phyloP scores from a whole-genome alignment of 78 protist genomes.

The Thecamonas trahens region DNA sequence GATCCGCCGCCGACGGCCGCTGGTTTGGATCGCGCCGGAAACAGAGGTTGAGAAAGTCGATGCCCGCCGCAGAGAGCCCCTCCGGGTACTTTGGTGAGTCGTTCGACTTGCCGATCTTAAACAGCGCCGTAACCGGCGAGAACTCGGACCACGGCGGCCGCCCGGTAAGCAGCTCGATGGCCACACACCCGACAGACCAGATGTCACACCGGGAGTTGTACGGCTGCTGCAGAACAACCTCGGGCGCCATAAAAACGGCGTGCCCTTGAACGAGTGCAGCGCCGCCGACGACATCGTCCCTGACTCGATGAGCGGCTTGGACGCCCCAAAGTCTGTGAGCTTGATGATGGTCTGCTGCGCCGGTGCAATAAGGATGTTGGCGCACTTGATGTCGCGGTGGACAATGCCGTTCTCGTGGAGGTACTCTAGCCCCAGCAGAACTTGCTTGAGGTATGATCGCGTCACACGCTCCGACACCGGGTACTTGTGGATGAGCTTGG shows the following conservation, averaged over 20 bases:
- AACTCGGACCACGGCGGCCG: constrained; percentile 13
- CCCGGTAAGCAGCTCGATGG: constrained; percentile 41
- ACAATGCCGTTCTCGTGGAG: constrained; percentile 31
- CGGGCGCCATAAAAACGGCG: constrained; percentile 41
- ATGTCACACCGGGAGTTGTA: constrained; percentile 10
- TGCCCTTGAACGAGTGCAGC: constrained; percentile 11
- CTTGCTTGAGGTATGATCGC: neutral
- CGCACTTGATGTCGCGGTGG: constrained; percentile 59
- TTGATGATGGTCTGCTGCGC: neutral
- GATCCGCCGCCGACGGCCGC: too few species aligned
- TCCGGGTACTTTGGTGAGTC: too few species aligned
- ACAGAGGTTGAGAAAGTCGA: too few species aligned
- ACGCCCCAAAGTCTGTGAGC: neutral
- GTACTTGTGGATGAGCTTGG: neutral
- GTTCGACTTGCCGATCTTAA: neutral
- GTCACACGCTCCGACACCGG: neutral
- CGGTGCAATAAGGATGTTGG: constrained; percentile 21
- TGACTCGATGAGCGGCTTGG: neutral
- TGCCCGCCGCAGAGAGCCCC: too few species aligned
- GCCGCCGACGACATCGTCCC: neutral
- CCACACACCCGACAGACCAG: constrained; percentile 24
- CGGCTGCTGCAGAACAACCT: neutral
- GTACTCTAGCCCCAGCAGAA: constrained; percentile 19
- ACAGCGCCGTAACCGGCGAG: neutral
- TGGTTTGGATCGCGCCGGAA: too few species aligned